Conservation (phyloP, 805 yeast species). For the Helenozyma baotianmanensis region DNA sequence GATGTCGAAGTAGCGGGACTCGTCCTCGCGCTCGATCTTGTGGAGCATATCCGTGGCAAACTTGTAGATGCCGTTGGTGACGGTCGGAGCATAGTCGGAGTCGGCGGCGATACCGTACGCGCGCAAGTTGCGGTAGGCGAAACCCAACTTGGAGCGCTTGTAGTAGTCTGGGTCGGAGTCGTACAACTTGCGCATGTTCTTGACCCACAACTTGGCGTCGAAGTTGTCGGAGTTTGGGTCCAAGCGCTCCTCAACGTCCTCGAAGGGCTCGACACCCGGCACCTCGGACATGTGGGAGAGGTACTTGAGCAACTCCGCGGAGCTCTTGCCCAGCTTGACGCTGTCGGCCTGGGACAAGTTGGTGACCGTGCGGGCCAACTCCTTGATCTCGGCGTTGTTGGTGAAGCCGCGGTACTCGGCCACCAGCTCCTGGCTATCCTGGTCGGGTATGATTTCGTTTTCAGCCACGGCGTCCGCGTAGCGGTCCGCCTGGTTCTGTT, state of each 20-base stretch:
- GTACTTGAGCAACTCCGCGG: conserved; percentile 28
- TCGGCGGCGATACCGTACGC: conserved; percentile 66
- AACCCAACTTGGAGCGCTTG: conserved; percentile 55
- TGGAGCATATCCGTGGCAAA: conserved; percentile 14
- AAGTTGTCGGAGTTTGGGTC: conserved; percentile 60
- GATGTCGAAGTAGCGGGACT: conserved; percentile 39
- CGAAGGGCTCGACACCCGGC: conserved; percentile 17
- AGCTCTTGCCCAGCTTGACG: conserved; percentile 10
- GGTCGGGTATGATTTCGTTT: no score
- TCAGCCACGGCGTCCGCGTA: no score
- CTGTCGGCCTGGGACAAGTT: conserved; percentile 11
- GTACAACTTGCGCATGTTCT: conserved; percentile 52
- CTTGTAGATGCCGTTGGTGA: conserved; percentile 32
- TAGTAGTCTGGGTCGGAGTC: conserved; percentile 57
- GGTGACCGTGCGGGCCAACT: conserved; percentile 42
- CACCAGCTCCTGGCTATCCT: no score
- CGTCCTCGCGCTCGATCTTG: conserved; percentile 13
- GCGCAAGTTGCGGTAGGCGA: conserved; percentile 53
- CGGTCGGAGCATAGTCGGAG: conserved; percentile 62
- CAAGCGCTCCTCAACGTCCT: conserved; percentile 22
- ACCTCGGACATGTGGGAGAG: conserved; percentile 42
- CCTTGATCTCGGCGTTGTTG: conserved; percentile 27
- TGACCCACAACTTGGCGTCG: conserved; percentile 62
- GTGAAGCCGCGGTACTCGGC: conserved; percentile 34
- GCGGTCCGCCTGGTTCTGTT: no score